Base-by-base conservation (phyloP, 1,139 yeast genomes). In the Candida sojae region DNA sequence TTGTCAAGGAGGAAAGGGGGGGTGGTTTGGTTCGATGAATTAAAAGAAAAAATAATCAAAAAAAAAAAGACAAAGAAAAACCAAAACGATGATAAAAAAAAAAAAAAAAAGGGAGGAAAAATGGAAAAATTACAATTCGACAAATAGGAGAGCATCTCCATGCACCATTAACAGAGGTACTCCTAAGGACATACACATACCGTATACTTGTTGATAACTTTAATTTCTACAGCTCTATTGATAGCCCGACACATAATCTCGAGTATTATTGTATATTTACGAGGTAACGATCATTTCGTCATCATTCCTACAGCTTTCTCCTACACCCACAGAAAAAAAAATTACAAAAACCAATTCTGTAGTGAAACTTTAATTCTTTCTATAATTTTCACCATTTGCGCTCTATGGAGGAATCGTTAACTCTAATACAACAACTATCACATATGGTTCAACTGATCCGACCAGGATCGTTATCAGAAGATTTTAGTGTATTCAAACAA, bases 391-490 rank as follows among this genome's bases (percentile, higher is more conserved):
- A 13, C 4, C 7, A 13, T 12, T 29, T 13, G 34, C 8, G 30
- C 13, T 34, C 23, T 9, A 45, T 45, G 48, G 41, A 45, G 37
- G 46, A 47, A 17, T 37, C 48, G 17, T 25, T 47, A 12, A 5
- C 25, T 25, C 39, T 49, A 30, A 39, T 49, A 12, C 50, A 47
- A 45, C 41, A 42, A 23, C 45, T 49, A 26, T 37, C 36, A 42
- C 38, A 26, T 11, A 13, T 25, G 39, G 39, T 25, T 4, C 30
- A 25, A 23, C 28, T 10, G 17, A 12, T 30, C 6, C 23, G 13
- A 11, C 29, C 30, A 10, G 39, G 30, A 6, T 25, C 38, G 8
- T 33, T 47, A 7, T 29, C 44, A 9, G 48, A 47, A 4, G 46
- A 47, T 32, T 36, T 47, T 9, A 4, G 35, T 2, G 13, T 39